These are phyloP conservation scores for Annona cherimola DNA, from an alignment of 164 flowering plant species.

Conservation along the genomic window DNA sequence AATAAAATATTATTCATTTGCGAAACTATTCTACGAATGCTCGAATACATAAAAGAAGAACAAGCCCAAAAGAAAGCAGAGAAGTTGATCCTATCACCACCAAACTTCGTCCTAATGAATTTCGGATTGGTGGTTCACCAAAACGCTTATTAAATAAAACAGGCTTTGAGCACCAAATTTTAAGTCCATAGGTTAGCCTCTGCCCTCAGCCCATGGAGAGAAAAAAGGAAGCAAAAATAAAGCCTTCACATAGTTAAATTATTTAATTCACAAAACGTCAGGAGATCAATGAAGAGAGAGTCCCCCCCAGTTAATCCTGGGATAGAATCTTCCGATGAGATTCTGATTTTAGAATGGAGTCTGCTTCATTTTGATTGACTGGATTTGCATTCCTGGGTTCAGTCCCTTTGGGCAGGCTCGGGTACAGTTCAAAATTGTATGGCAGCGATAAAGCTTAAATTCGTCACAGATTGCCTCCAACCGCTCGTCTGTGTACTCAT, in stretches of 20 bases:
- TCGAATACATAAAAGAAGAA: too few species aligned
- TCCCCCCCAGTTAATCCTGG: not conserved
- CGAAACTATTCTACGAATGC: too few species aligned
- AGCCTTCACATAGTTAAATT: not conserved
- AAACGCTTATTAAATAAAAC: not conserved
- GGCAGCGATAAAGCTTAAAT: slow-evolving; percentile 95
- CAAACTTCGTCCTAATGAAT: too few species aligned
- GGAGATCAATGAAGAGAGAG: not conserved
- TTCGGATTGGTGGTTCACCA: too few species aligned
- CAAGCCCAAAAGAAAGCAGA: too few species aligned
- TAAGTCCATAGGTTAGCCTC: not conserved
- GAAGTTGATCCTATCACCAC: too few species aligned
- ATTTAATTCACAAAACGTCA: not conserved
- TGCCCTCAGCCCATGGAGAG: not conserved
- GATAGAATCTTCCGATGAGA: not conserved
- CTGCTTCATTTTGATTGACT: slow-evolving; percentile 69
- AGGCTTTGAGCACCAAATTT: not conserved
- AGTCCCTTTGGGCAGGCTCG: slow-evolving; percentile 97
- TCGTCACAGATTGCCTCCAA: slow-evolving; percentile 76
- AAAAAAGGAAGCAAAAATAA: not conserved
- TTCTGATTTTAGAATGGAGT: too few species aligned
- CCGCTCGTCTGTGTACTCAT: slow-evolving; percentile 71
- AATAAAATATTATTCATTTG: too few species aligned
- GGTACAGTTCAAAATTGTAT: slow-evolving; percentile 94
- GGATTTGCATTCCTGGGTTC: slow-evolving; percentile 91